Evolutionary conservation across 345 rosid species (phyloP).

Genomic region (Noccaea caerulescens): DNA sequence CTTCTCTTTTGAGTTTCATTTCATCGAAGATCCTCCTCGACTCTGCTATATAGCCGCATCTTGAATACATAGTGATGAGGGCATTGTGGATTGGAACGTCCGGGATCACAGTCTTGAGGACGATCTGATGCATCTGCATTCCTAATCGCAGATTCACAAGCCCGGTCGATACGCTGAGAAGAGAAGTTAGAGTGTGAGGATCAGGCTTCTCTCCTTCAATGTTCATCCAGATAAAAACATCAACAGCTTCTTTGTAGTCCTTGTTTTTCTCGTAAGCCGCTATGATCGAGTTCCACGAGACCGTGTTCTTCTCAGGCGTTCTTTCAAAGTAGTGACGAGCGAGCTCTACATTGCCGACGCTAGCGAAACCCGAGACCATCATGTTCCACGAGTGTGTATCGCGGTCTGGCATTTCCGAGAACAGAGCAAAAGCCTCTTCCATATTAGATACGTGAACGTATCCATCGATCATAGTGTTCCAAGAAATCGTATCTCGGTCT

Average conservation of each 20-base stretch:
- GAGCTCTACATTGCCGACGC: conserved; percentile 48
- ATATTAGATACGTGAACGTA: conserved; percentile 53
- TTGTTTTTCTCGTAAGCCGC: conserved; percentile 65
- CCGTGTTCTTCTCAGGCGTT: conserved; percentile 57
- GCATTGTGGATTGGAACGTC: conserved; percentile 65
- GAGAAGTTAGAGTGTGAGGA: conserved; percentile 70
- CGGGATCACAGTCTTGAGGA: conserved; percentile 54
- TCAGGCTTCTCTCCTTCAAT: conserved; percentile 67
- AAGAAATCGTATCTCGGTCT: conserved; percentile 63
- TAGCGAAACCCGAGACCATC: conserved; percentile 67
- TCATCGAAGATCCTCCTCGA: conserved; percentile 57
- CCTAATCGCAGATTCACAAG: conserved; percentile 67
- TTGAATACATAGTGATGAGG: conserved; percentile 71
- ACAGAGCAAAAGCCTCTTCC: conserved; percentile 64
- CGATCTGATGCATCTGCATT: conserved; percentile 69
- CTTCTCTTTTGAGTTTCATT: conserved; percentile 54
- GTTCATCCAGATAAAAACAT: conserved; percentile 60
- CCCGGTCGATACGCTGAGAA: conserved; percentile 61
- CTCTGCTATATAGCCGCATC: conserved; percentile 64
- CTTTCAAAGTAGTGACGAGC: conserved; percentile 57
- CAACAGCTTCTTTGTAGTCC: conserved; percentile 56
- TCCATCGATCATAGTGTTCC: conserved; percentile 83
- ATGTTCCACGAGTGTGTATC: conserved; percentile 65
- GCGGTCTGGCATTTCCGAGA: conserved; percentile 56
- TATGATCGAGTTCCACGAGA: conserved; percentile 79